Conservation (phyloP, 2,329 filamentous ascomycete species). For the Xylariaceae sp. region DNA sequence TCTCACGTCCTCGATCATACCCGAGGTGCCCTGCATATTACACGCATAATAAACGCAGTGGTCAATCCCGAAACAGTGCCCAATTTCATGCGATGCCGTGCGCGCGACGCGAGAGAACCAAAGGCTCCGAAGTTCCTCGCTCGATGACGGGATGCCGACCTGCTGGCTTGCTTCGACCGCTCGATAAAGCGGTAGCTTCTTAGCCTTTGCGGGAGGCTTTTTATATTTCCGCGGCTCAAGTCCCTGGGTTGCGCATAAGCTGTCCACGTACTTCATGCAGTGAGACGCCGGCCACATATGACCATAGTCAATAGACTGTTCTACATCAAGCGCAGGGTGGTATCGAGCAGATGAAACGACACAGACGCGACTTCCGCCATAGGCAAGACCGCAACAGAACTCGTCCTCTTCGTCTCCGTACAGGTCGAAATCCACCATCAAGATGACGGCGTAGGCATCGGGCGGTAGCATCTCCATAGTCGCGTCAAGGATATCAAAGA, state of each 20-base stretch:
- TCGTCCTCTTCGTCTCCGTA: conserved; percentile 63
- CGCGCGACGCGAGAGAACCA: conserved; percentile 57
- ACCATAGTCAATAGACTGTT: conserved; percentile 35
- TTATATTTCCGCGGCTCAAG: conserved; percentile 9
- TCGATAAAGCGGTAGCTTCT: conserved; percentile 23
- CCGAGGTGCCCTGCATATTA: conserved; percentile 58
- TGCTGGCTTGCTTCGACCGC: conserved; percentile 31
- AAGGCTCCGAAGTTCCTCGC: conserved; percentile 34
- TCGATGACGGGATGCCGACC: conserved; percentile 20
- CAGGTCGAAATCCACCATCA: conserved; percentile 59
- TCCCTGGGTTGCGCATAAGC: conserved; percentile 28
- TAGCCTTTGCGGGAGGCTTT: conserved; percentile 11
- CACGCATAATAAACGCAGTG: conserved; percentile 66
- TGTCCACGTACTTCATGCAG: conserved; percentile 49
- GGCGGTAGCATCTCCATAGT: conserved; percentile 49
- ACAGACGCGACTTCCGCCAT: conserved; percentile 58
- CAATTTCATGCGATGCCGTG: conserved; percentile 61
- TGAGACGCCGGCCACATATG: conserved; percentile 66
- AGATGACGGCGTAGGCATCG: conserved; percentile 56
- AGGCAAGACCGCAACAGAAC: conserved; percentile 64
- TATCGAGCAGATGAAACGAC: conserved; percentile 62
- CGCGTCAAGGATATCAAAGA: conserved; percentile 58
- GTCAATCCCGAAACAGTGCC: conserved; percentile 62
- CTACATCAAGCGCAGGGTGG: conserved; percentile 45
- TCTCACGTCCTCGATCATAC: conserved; percentile 53